Evolutionary conservation across 257 asterid genomes (phyloP), one percentile per base, ranked within the genome.

Genomic region (Ophiorrhiza pumila): DNA sequence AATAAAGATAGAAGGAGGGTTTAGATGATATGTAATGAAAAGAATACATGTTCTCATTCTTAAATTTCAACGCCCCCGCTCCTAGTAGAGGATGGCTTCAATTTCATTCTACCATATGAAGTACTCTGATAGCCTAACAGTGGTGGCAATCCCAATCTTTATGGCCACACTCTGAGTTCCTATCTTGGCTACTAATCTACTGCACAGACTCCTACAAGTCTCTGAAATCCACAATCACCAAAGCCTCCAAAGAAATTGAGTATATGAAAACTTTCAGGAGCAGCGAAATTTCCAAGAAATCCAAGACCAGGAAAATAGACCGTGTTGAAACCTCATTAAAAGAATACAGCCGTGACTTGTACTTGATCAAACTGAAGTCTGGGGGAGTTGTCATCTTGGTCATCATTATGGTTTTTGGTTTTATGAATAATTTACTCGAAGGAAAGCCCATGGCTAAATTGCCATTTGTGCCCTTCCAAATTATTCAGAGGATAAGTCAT

Each of bases 401-500:
- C 59, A 46, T 91, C 65, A 85, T 93, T 80, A 77, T 93, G 76
- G 96, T 87, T 5, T 93, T 88, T 60, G 97, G 91, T 0, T 76
- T 91, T 23, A 68, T 93, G 25, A 93, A 91, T 56, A 91, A 88
- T n/a, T 65, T 91, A 73, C 88, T 91, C 7, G 98, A 91, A 68
- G 97, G 97, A 5, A 88, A 85, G 57, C 71, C 89, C 1, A 96
- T 91, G 20, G 98, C 96, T 2, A 93, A 93, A 76, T 82, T 93
- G n/a, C 98, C 98, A 7, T 89, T 91, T 58, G 87, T 87, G 20
- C 98, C 98, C 22, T 84, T 89, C 1, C 71, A 67, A 45, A 43
- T 93, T 77, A 85, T 93, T 45, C 98, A 87, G 89, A 93, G 88
- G 91, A 89, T 93, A 97, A 89, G 96, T 79, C 97, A 91, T 46